phyloP scores from a whole-genome alignment of 805 yeast genomes.

The Myxozyma nipponensis region DNA sequence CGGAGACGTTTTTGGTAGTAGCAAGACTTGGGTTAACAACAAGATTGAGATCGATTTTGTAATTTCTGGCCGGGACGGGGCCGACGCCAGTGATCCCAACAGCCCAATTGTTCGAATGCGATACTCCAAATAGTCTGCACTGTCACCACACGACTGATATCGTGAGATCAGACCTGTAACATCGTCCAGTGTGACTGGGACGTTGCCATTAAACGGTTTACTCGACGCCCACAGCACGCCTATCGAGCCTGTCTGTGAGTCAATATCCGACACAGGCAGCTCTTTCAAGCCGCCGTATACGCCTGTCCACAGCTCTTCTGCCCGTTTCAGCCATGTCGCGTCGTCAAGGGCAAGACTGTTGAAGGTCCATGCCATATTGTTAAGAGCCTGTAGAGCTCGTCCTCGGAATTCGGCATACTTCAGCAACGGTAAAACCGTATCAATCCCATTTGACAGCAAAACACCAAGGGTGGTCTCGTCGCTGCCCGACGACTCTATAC shows the following conservation, averaged over 20 bases:
- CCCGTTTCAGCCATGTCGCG: slow-evolving; percentile 39
- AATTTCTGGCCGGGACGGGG: slow-evolving; percentile 44
- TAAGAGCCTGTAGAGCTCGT: slow-evolving; percentile 61
- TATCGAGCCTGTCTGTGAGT: slow-evolving; percentile 38
- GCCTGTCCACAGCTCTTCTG: slow-evolving; percentile 33
- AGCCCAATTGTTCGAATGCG: slow-evolving; percentile 50
- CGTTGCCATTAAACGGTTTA: slow-evolving; percentile 33
- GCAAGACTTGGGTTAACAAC: slow-evolving; percentile 38
- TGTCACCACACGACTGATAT: background rate
- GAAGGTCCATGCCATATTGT: slow-evolving; percentile 65
- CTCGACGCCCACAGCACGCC: slow-evolving; percentile 48
- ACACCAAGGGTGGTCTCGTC: slow-evolving; percentile 24
- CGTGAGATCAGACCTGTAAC: slow-evolving; percentile 7
- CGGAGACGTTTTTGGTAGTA: slow-evolving; percentile 34
- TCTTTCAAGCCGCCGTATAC: slow-evolving; percentile 18
- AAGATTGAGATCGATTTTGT: slow-evolving; percentile 48
- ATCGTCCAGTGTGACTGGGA: slow-evolving; percentile 29
- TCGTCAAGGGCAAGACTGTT: slow-evolving; percentile 38
- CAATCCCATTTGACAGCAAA: slow-evolving; percentile 7
- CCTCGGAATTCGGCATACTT: slow-evolving; percentile 47
- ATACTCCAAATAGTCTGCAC: slow-evolving; percentile 37
- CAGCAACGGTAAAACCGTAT: slow-evolving; percentile 34
- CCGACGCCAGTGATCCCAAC: slow-evolving; percentile 48
- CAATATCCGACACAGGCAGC: slow-evolving; percentile 25
- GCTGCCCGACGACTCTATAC: slow-evolving; percentile 1